A percentile compares a stretch with the other conserved stretches of the same genome.
Evolutionary conservation across 148 eudicot genomes (phyloP).

Genomic region (Vaccinium corymbosum): DNA sequence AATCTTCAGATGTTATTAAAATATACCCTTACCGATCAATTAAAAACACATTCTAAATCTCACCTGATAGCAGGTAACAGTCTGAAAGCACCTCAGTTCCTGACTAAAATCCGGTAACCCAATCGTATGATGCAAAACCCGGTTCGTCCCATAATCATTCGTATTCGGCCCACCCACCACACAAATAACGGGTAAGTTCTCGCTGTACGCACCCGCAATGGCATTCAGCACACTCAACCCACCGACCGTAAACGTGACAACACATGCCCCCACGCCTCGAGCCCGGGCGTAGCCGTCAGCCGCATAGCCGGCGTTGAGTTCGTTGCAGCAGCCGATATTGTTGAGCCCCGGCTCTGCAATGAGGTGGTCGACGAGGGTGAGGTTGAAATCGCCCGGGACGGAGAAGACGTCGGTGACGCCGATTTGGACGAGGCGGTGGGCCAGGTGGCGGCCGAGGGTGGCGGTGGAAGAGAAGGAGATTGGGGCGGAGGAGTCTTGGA

Average conservation of each 20-base stretch:
- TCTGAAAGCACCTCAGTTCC: constrained; percentile 24
- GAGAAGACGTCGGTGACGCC: constrained; percentile 19
- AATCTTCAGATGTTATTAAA: not conserved
- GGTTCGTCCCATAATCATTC: constrained; percentile 28
- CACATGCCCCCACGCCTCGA: constrained; percentile 28
- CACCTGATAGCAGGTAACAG: constrained; percentile 31
- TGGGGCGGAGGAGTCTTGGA: not conserved
- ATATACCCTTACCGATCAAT: not conserved
- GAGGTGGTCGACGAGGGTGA: constrained; percentile 30
- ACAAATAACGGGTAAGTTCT: constrained; percentile 27
- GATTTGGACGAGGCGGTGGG: constrained; percentile 13
- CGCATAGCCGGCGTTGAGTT: constrained; percentile 16
- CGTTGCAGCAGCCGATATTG: constrained; percentile 21
- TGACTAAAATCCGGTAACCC: constrained; percentile 31
- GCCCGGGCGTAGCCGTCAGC: constrained; percentile 22
- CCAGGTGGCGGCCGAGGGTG: constrained; percentile 21
- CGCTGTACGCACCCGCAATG: constrained; percentile 23
- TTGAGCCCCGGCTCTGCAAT: constrained; percentile 30
- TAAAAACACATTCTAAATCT: not conserved
- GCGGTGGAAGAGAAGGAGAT: not conserved
- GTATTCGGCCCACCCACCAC: constrained; percentile 29
- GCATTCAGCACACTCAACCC: constrained; percentile 17
- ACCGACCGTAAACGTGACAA: constrained; percentile 21
- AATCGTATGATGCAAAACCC: constrained; percentile 29
- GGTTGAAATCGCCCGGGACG: constrained; percentile 25